Conservation (phyloP, 352 stramenopile species). For the Pythium dissotocum region DNA sequence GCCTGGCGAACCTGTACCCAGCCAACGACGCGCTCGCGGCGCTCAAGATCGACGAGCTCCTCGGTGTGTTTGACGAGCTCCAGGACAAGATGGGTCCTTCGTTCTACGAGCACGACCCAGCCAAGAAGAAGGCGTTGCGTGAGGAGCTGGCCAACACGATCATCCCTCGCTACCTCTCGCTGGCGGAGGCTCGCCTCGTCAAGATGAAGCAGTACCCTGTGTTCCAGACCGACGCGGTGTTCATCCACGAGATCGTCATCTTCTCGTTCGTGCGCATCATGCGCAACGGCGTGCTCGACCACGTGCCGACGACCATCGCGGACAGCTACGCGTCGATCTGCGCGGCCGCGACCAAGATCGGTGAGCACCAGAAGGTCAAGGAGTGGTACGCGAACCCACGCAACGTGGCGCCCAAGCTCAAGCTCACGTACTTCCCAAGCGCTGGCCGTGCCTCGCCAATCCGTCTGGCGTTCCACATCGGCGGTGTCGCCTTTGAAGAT, state of each 20-base stretch:
- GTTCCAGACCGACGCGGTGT: constrained; percentile 25
- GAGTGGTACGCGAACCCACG: constrained; percentile 35
- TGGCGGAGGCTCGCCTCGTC: constrained; percentile 34
- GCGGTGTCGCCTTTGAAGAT: constrained; percentile 63
- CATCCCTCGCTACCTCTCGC: constrained; percentile 31
- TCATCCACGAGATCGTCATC: constrained; percentile 36
- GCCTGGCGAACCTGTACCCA: constrained; percentile 38
- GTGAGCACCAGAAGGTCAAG: constrained; percentile 34
- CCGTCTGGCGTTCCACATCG: constrained; percentile 59
- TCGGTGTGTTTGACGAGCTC: constrained; percentile 33
- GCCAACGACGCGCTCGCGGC: constrained; percentile 31
- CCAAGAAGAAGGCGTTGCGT: constrained; percentile 40
- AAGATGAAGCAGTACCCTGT: constrained; percentile 30
- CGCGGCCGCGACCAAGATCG: constrained; percentile 24
- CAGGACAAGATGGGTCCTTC: constrained; percentile 25
- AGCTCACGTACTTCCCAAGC: constrained; percentile 67
- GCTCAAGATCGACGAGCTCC: constrained; percentile 38
- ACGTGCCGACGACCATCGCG: constrained; percentile 35
- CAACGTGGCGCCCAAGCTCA: constrained; percentile 32
- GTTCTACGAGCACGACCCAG: constrained; percentile 30
- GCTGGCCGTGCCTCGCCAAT: constrained; percentile 49
- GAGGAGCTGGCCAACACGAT: constrained; percentile 32
- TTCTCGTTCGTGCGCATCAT: constrained; percentile 31
- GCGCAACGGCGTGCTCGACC: constrained; percentile 31
- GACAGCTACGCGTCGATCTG: constrained; percentile 26